These are phyloP conservation scores for Trifolium pratense DNA, from an alignment of 306 rosid genomes.

Conservation along the genomic window DNA sequence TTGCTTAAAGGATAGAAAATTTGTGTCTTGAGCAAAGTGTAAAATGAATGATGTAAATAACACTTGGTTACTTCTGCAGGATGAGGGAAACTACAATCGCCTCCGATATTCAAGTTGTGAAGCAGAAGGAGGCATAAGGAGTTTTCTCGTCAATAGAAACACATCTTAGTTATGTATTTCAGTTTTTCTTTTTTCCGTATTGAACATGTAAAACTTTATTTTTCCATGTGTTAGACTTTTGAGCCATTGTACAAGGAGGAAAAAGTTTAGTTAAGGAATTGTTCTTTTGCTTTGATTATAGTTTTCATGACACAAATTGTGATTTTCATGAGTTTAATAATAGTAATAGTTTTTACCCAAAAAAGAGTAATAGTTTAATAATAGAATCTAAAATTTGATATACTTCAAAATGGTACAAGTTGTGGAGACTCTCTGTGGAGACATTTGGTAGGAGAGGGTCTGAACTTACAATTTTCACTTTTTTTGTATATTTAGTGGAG, in stretches of 20 bases:
- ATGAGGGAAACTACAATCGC: constrained; percentile 25
- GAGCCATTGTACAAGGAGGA: constrained; percentile 24
- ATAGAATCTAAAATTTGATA: too few species aligned
- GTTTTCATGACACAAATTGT: too few species aligned
- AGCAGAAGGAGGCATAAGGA: constrained; percentile 34
- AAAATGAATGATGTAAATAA: constrained; percentile 24
- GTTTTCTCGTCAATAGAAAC: neutral
- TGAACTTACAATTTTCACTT: too few species aligned
- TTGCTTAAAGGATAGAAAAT: neutral
- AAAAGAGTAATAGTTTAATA: too few species aligned
- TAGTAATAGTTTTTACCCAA: too few species aligned
- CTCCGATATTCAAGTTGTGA: constrained; percentile 32
- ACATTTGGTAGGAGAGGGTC: too few species aligned
- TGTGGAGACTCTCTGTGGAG: too few species aligned
- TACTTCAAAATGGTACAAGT: too few species aligned
- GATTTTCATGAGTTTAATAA: too few species aligned
- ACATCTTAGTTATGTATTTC: constrained; percentile 21
- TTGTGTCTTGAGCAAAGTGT: neutral
- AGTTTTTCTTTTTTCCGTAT: neutral
- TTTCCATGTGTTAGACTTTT: constrained; percentile 32
- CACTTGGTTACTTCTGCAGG: constrained; percentile 38
- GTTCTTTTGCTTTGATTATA: neutral
- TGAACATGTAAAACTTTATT: constrained; percentile 17
- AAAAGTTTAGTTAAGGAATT: neutral
- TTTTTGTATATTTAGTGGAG: too few species aligned